A percentile compares a stretch with the other conserved stretches of the same genome.
Evolutionary conservation across 768 basidiomycete genomes (phyloP).

Genomic region (Suillus brevipes): DNA sequence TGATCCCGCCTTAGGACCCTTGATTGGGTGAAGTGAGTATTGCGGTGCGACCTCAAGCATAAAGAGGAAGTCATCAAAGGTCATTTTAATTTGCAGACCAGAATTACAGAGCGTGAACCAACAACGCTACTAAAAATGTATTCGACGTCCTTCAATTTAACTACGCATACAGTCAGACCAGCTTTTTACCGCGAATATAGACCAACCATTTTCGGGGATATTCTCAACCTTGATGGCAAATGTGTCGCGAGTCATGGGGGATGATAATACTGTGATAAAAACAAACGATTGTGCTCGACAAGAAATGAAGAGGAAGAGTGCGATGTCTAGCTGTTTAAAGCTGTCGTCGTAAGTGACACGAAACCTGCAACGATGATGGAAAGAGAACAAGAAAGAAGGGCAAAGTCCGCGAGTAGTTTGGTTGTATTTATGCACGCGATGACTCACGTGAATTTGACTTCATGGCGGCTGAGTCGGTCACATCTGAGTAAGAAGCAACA

Average conservation of each 20-base stretch:
- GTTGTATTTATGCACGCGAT: slow-evolving; percentile 31
- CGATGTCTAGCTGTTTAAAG: neutral
- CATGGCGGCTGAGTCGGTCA: neutral
- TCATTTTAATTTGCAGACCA: too few species aligned
- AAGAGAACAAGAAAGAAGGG: slow-evolving; percentile 30
- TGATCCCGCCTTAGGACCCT: too few species aligned
- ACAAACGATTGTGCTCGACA: slow-evolving; percentile 8
- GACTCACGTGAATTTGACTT: slow-evolving; percentile 8
- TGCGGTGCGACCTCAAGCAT: too few species aligned
- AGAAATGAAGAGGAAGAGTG: neutral
- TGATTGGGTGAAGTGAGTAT: too few species aligned
- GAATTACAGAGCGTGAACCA: slow-evolving; percentile 41
- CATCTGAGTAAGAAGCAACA: too few species aligned
- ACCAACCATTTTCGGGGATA: slow-evolving; percentile 32
- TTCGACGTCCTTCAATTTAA: slow-evolving; percentile 47
- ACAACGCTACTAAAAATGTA: slow-evolving; percentile 58
- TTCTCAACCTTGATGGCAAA: slow-evolving; percentile 49
- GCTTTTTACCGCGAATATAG: neutral
- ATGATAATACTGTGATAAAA: slow-evolving; percentile 16
- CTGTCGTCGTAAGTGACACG: neutral
- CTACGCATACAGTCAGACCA: slow-evolving; percentile 17
- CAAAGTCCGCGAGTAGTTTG: slow-evolving; percentile 15
- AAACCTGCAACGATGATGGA: slow-evolving; percentile 28
- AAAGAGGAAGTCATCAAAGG: too few species aligned
- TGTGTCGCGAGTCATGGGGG: slow-evolving; percentile 34